A percentile compares a stretch with the other conserved stretches of the same genome.
Evolutionary conservation across 805 yeast species (phyloP).

Genomic region (Starmerella stigmatis): DNA sequence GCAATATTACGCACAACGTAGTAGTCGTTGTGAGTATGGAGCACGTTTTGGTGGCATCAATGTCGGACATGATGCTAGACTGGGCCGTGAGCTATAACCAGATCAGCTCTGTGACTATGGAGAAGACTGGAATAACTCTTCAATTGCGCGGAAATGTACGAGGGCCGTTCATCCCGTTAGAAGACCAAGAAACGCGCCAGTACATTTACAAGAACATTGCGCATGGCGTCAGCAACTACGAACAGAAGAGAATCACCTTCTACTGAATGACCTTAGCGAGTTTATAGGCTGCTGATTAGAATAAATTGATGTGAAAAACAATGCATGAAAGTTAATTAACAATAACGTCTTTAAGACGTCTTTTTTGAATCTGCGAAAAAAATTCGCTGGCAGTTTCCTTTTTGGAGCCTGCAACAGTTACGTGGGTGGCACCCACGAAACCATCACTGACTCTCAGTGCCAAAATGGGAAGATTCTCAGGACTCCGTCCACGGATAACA

Average conservation of each 20-base stretch:
- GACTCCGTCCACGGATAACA: neutral
- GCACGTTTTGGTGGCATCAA: conserved; percentile 56
- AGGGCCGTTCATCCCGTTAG: conserved; percentile 73
- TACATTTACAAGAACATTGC: conserved; percentile 64
- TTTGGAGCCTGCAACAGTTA: conserved; percentile 22
- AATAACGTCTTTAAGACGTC: conserved; percentile 7
- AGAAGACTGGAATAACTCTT: conserved; percentile 66
- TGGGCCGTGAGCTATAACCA: conserved; percentile 65
- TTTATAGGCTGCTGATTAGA: neutral
- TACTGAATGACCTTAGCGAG: neutral
- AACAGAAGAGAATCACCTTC: conserved; percentile 35
- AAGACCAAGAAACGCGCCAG: conserved; percentile 51
- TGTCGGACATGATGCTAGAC: conserved; percentile 47
- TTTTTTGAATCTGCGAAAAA: conserved; percentile 6
- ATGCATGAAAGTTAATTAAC: neutral
- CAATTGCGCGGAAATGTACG: conserved; percentile 44
- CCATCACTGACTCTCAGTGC: conserved; percentile 21
- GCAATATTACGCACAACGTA: conserved; percentile 68
- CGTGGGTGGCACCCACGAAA: conserved; percentile 19
- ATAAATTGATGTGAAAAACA: neutral
- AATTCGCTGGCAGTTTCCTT: conserved; percentile 17
- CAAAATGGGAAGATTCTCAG: conserved; percentile 8
- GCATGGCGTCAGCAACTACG: conserved; percentile 65
- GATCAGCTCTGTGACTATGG: conserved; percentile 62
- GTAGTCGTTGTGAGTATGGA: conserved; percentile 66